These are phyloP conservation scores for Aureobasidium subglaciale DNA, from an alignment of 2,329 filamentous ascomycete genomes.

Conservation along the genomic window DNA sequence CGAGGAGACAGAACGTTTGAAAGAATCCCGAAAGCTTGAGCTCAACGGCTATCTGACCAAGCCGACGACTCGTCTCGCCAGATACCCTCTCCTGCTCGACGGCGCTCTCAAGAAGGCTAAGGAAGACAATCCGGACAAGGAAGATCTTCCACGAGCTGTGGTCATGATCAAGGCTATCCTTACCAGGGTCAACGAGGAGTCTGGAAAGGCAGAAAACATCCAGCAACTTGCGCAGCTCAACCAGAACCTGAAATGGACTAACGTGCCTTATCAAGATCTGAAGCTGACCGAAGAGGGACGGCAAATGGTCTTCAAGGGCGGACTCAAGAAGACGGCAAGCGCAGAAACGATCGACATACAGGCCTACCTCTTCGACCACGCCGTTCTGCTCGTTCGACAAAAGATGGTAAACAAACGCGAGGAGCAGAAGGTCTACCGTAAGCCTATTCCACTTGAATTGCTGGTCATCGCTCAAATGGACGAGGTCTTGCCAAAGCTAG, in stretches of 20 bases:
- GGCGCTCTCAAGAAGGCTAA: slow-evolving; percentile 88
- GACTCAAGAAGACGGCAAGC: slow-evolving; percentile 84
- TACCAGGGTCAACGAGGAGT: slow-evolving; percentile 84
- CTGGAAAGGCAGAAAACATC: slow-evolving; percentile 93
- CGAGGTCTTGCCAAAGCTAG: slow-evolving; percentile 75
- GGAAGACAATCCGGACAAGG: slow-evolving; percentile 79
- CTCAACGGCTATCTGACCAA: slow-evolving; percentile 97
- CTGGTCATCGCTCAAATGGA: slow-evolving; percentile 96
- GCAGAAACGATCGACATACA: slow-evolving; percentile 79
- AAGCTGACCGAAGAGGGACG: slow-evolving; percentile 90
- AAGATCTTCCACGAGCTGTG: slow-evolving; percentile 86
- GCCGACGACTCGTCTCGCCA: slow-evolving; percentile 86
- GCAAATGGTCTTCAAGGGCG: slow-evolving; percentile 89
- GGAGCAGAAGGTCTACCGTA: slow-evolving; percentile 89
- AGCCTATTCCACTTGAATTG: slow-evolving; percentile 89
- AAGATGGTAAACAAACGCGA: slow-evolving; percentile 91
- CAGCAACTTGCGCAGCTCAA: slow-evolving; percentile 93
- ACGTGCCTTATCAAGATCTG: slow-evolving; percentile 84
- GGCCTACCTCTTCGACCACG: slow-evolving; percentile 93
- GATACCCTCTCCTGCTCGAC: slow-evolving; percentile 87
- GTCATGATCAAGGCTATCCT: slow-evolving; percentile 80
- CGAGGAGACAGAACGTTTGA: slow-evolving; percentile 90
- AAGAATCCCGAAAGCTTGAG: slow-evolving; percentile 93
- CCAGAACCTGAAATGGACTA: slow-evolving; percentile 82
- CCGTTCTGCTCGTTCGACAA: slow-evolving; percentile 80